These are phyloP conservation scores for Cryphonectria nitschkei DNA, from an alignment of 2,329 filamentous ascomycete species.

Conservation along the genomic window DNA sequence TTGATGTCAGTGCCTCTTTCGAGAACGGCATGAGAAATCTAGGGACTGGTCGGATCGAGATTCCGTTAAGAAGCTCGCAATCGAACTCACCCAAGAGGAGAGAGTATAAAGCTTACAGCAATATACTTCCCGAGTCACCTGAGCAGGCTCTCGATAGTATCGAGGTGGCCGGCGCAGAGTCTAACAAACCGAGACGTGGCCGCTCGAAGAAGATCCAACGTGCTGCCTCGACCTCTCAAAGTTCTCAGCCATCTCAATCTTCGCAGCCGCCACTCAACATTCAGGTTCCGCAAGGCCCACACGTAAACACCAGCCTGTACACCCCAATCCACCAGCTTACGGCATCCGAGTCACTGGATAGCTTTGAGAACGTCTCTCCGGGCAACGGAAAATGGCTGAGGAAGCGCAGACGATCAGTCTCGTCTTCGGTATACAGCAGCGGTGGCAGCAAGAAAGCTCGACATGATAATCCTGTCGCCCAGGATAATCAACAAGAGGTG, in stretches of 20 bases:
- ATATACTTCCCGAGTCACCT: constrained; percentile 27
- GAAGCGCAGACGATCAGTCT: constrained; percentile 38
- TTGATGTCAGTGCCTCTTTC: constrained; percentile 43
- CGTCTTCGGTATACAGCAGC: constrained; percentile 31
- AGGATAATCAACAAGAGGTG: constrained; percentile 28
- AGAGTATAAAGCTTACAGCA: constrained; percentile 18
- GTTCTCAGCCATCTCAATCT: constrained; percentile 5
- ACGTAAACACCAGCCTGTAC: constrained; percentile 15
- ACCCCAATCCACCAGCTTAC: constrained; percentile 25
- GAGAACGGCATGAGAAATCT: constrained; percentile 22
- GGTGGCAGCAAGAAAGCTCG: constrained; percentile 35
- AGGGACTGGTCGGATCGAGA: constrained; percentile 23
- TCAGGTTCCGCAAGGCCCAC: constrained; percentile 29
- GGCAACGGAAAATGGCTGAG: constrained; percentile 27
- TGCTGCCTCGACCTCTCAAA: constrained; percentile 1
- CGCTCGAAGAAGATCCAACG: constrained; percentile 17
- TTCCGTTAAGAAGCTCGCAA: constrained; percentile 25
- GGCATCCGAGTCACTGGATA: constrained; percentile 31
- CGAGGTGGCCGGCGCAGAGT: constrained; percentile 16
- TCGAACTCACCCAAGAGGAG: constrained; percentile 25
- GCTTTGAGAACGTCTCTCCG: constrained; percentile 25
- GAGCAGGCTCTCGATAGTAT: constrained; percentile 16
- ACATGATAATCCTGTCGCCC: constrained; percentile 26
- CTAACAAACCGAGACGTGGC: constrained; percentile 16
- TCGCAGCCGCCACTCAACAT: constrained; percentile 2